phyloP scores from a whole-genome alignment of 208 protist genomes.

The Histomonas meleagridis region DNA sequence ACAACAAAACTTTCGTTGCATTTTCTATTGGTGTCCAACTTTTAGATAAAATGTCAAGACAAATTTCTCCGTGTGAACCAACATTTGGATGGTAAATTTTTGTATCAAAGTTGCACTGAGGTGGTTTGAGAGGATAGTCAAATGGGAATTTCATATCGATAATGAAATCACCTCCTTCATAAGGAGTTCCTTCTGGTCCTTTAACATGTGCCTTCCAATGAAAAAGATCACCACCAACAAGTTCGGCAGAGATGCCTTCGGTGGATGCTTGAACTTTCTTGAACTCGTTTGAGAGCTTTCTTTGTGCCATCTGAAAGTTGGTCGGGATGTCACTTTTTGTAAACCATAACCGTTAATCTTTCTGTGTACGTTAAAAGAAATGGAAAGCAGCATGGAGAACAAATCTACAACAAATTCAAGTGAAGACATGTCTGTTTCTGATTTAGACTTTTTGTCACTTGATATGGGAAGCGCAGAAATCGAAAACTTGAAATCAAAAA shows the following conservation, averaged over 20 bases:
- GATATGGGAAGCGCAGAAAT: too few species aligned
- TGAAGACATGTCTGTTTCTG: too few species aligned
- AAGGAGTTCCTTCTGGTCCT: slow-evolving; percentile 49
- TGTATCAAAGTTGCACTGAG: slow-evolving; percentile 44
- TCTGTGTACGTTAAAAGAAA: too few species aligned
- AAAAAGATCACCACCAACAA: neutral
- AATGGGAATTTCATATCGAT: slow-evolving; percentile 53
- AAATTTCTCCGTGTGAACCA: neutral
- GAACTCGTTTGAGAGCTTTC: too few species aligned
- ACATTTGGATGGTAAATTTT: neutral
- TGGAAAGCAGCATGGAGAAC: too few species aligned
- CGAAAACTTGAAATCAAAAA: too few species aligned
- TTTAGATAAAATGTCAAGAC: neutral
- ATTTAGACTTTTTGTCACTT: too few species aligned
- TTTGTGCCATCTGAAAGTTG: too few species aligned
- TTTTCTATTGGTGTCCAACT: neutral
- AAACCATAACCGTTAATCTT: too few species aligned
- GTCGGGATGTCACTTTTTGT: too few species aligned
- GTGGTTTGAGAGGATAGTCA: slow-evolving; percentile 58
- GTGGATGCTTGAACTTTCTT: neutral
- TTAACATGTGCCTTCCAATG: slow-evolving; percentile 39
- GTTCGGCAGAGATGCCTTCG: neutral
- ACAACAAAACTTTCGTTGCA: neutral
- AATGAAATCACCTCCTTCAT: slow-evolving; percentile 54
- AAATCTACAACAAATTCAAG: too few species aligned